Percentiles rank a stretch among this genome's conserved stretches.
Conservation (phyloP, 768 basidiomycete species). For the Filobasidium floriforme region DNA sequence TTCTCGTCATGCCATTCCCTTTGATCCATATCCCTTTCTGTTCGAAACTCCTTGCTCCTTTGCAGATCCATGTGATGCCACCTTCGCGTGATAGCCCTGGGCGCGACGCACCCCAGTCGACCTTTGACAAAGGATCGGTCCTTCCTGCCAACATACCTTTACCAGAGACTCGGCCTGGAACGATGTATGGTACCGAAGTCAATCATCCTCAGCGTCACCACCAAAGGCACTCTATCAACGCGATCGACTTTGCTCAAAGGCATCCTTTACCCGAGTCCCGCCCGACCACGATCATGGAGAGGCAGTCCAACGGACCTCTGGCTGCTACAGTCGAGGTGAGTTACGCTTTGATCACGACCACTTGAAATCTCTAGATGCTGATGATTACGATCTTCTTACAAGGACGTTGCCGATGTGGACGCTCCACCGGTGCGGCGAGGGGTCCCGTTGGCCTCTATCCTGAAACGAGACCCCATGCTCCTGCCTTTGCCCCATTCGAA, state of each 20-base stretch:
- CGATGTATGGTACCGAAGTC: constrained; percentile 18
- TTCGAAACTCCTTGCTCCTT: background rate
- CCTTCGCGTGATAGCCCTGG: constrained; percentile 9
- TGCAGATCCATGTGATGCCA: constrained; percentile 3
- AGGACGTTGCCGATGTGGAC: constrained; percentile 19
- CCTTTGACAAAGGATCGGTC: constrained; percentile 26
- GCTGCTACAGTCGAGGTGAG: constrained; percentile 19
- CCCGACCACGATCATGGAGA: constrained; percentile 26
- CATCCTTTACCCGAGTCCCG: constrained; percentile 31
- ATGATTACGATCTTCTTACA: background rate
- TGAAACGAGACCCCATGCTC: background rate
- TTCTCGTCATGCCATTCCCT: constrained; percentile 2
- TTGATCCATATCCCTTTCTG: background rate
- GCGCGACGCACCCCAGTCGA: constrained; percentile 20
- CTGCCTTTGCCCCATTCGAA: background rate
- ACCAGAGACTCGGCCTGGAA: constrained; percentile 24
- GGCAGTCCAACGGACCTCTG: background rate
- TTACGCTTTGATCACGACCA: background rate
- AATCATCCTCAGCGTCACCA: constrained; percentile 14
- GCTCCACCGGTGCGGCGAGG: background rate
- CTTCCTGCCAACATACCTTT: constrained; percentile 28
- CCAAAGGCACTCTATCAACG: constrained; percentile 7
- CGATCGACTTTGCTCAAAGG: constrained; percentile 30
- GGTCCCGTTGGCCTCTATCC: constrained; percentile 2
- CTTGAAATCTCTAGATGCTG: background rate